Evolutionary conservation across 768 basidiomycete species (phyloP).

Genomic region (Termitomyces sp.): DNA sequence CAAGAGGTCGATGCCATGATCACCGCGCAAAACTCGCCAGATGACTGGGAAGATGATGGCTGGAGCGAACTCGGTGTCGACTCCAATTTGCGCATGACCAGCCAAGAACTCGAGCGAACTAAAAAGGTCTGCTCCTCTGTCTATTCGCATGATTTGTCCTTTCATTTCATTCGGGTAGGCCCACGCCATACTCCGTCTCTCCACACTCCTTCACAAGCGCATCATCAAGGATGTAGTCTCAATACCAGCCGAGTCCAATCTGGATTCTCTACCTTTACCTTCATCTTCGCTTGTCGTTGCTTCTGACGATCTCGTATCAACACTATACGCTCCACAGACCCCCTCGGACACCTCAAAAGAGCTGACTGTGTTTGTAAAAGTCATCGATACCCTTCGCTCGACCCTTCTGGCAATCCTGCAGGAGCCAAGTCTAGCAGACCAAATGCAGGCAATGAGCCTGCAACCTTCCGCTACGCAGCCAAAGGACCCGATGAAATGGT

Average conservation of each 20-base stretch:
- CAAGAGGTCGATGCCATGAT: slow-evolving; percentile 55
- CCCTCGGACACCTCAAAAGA: slow-evolving; percentile 32
- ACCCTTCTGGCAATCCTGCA: slow-evolving; percentile 19
- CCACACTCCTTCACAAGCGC: slow-evolving; percentile 57
- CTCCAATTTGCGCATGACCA: slow-evolving; percentile 38
- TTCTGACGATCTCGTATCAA: slow-evolving; percentile 64
- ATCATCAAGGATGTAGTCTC: slow-evolving; percentile 48
- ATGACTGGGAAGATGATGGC: slow-evolving; percentile 55
- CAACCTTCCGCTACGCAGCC: slow-evolving; percentile 2
- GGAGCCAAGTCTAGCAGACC: slow-evolving; percentile 22
- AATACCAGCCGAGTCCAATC: slow-evolving; percentile 13
- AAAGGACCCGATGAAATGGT: slow-evolving; percentile 51
- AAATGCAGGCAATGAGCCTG: slow-evolving; percentile 21
- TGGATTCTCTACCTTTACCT: slow-evolving; percentile 47
- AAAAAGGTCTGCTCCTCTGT: slow-evolving; percentile 43
- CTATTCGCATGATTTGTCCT: background rate
- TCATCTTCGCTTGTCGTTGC: slow-evolving; percentile 50
- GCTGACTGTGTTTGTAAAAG: slow-evolving; percentile 29
- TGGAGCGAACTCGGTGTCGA: slow-evolving; percentile 63
- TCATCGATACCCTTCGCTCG: slow-evolving; percentile 32
- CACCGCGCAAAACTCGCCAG: slow-evolving; percentile 30
- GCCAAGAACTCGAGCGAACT: slow-evolving; percentile 48
- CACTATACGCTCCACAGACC: slow-evolving; percentile 63
- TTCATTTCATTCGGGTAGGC: slow-evolving; percentile 32
- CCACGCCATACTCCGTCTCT: slow-evolving; percentile 55